phyloP scores from a whole-genome alignment of 2,329 filamentous ascomycete species.

The Arthroderma sp. region DNA sequence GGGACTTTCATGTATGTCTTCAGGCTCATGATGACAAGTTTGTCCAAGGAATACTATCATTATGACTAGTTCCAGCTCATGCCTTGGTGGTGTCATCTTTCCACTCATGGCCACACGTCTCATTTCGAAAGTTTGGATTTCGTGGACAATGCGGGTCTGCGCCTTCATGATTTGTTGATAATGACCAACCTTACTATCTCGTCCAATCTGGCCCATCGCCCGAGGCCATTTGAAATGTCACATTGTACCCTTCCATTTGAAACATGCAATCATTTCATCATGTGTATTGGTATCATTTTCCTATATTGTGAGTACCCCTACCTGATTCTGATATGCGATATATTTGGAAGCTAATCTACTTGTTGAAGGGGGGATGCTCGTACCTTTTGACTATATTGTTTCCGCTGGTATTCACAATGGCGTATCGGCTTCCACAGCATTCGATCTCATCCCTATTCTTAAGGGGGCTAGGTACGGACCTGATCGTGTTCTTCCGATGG shows the following conservation, averaged over 20 bases:
- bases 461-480: slow-evolving; percentile 16
- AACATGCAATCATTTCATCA: no score
- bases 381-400: slow-evolving; percentile 15
- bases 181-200: slow-evolving; percentile 44
- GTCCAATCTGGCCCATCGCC: no score
- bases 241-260: no score
- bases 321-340: no score
- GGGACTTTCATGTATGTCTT: slow-evolving; percentile 46
- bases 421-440: slow-evolving; percentile 16
- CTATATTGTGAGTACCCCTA: slow-evolving; percentile 17
- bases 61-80: slow-evolving; percentile 46
- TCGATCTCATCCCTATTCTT: slow-evolving; percentile 20
- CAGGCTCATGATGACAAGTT: no score
- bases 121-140: slow-evolving; percentile 38
- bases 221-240: no score
- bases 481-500: not conserved
- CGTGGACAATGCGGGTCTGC: slow-evolving; percentile 46
- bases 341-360: no score
- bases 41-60: no score
- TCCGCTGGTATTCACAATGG: slow-evolving; percentile 15
- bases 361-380: slow-evolving; percentile 5
- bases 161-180: slow-evolving; percentile 46
- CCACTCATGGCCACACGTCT: slow-evolving; percentile 39
- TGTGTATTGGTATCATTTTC: no score
- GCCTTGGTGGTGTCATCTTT: slow-evolving; percentile 43